Conservation (phyloP, 352 stramenopile genomes). For the Phytophthora sp. region DNA sequence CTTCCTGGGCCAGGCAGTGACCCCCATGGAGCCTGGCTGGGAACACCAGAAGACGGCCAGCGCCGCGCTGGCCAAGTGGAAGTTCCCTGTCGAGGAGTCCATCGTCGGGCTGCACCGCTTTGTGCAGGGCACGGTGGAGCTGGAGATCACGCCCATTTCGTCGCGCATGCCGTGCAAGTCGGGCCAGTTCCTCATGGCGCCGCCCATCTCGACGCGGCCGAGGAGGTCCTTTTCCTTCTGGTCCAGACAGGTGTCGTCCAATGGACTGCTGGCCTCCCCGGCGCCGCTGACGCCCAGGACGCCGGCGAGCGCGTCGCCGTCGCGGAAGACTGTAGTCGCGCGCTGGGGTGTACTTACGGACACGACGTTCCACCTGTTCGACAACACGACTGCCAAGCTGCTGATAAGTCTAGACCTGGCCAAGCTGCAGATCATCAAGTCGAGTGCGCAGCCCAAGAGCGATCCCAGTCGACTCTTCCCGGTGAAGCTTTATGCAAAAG, state of each 20-base stretch:
- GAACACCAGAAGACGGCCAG: conserved; percentile 46
- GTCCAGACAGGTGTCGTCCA: conserved; percentile 56
- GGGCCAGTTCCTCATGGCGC: conserved; percentile 77
- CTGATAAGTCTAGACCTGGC: conserved; percentile 74
- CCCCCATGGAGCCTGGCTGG: conserved; percentile 67
- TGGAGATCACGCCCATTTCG: conserved; percentile 63
- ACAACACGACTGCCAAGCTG: conserved; percentile 76
- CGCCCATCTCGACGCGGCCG: conserved; percentile 42
- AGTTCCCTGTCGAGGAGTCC: conserved; percentile 77
- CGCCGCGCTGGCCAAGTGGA: conserved; percentile 73
- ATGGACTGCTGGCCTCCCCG: conserved; percentile 46
- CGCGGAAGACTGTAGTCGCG: conserved; percentile 65
- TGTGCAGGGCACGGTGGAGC: conserved; percentile 60
- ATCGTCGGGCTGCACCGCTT: conserved; percentile 75
- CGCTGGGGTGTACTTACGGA: conserved; percentile 84
- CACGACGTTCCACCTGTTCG: conserved; percentile 81
- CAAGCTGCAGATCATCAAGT: conserved; percentile 81
- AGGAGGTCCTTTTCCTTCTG: conserved; percentile 69
- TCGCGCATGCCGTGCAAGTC: conserved; percentile 70
- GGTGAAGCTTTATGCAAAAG: conserved; percentile 75
- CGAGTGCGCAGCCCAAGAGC: conserved; percentile 47
- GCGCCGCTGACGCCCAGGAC: conserved; percentile 37
- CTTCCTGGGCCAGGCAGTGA: conserved; percentile 74
- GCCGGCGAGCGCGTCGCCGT: conserved; percentile 49
- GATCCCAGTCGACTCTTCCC: conserved; percentile 67